phyloP scores from a whole-genome alignment of 2,329 filamentous ascomycete species.

The Calycina marina region DNA sequence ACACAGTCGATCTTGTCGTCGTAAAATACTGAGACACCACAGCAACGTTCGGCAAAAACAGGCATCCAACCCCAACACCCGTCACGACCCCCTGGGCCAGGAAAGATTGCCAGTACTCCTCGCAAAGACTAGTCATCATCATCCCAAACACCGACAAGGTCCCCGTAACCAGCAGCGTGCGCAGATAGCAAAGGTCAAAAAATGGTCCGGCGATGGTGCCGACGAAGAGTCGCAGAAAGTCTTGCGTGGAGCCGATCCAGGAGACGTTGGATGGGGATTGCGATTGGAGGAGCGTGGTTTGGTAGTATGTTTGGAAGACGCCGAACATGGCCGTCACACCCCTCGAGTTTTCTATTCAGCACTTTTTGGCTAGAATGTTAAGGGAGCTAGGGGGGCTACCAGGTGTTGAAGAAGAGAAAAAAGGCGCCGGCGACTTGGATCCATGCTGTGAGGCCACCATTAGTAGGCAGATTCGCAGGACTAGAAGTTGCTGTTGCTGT shows the following conservation, averaged over 20 bases:
- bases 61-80: slow-evolving; percentile 28
- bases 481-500: too few relatives aligned
- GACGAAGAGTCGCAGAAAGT: slow-evolving; percentile 18
- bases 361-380: not conserved
- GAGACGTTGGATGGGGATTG: slow-evolving; percentile 16
- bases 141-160: slow-evolving; percentile 30
- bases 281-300: slow-evolving; percentile 15
- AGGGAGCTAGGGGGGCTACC: too few relatives aligned
- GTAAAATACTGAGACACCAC: slow-evolving; percentile 36
- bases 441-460: not conserved
- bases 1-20: slow-evolving; percentile 20
- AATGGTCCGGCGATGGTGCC: slow-evolving; percentile 21
- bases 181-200: slow-evolving; percentile 28
- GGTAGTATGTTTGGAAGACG: slow-evolving; percentile 23
- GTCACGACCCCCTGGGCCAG: slow-evolving; percentile 30
- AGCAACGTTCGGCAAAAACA: slow-evolving; percentile 35
- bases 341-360: not conserved
- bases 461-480: too few relatives aligned
- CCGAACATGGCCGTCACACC: slow-evolving; percentile 11
- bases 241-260: slow-evolving; percentile 26
- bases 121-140: slow-evolving; percentile 26
- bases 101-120: slow-evolving; percentile 29
- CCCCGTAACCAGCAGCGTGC: slow-evolving; percentile 1
- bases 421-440: not conserved
- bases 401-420: not conserved